Conservation (phyloP, 805 yeast genomes). For the Teunomyces gatunensis region DNA sequence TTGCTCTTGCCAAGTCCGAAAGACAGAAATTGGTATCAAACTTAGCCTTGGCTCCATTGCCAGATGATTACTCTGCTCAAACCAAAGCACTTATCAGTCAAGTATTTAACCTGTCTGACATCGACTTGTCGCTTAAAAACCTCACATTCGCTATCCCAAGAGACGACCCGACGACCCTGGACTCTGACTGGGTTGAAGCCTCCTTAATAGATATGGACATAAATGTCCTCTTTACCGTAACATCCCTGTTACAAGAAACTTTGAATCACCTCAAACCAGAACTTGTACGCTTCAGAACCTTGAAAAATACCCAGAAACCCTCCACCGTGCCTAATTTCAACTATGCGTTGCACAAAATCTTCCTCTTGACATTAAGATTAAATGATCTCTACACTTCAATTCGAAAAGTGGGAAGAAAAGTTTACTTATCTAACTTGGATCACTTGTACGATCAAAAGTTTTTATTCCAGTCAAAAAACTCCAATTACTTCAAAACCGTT, state of each 20-base stretch:
- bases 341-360: slow-evolving; percentile 46
- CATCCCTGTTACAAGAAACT: slow-evolving; percentile 23
- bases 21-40: slow-evolving; percentile 11
- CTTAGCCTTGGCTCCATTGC: background rate
- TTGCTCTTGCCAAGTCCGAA: slow-evolving; percentile 24
- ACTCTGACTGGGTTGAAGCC: slow-evolving; percentile 18
- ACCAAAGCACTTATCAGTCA: slow-evolving; percentile 18
- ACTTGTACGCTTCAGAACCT: slow-evolving; percentile 17
- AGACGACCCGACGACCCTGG: slow-evolving; percentile 12
- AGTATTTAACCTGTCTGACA: slow-evolving; percentile 20
- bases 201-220: slow-evolving; percentile 41
- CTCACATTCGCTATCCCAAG: slow-evolving; percentile 15
- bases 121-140: slow-evolving; percentile 25
- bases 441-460: slow-evolving; percentile 45
- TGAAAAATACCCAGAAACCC: slow-evolving; percentile 13
- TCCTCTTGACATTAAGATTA: slow-evolving; percentile 43
- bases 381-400: slow-evolving; percentile 50
- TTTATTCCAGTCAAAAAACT: slow-evolving; percentile 23
- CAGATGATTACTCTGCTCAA: slow-evolving; percentile 12
- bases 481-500: slow-evolving; percentile 27
- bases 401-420: slow-evolving; percentile 47
- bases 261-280: slow-evolving; percentile 23
- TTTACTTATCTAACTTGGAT: slow-evolving; percentile 43
- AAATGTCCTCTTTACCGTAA: slow-evolving; percentile 25
- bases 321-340: slow-evolving; percentile 29